These are phyloP conservation scores for Orbilia brochopaga DNA, from an alignment of 2,329 filamentous ascomycete genomes.

Conservation along the genomic window DNA sequence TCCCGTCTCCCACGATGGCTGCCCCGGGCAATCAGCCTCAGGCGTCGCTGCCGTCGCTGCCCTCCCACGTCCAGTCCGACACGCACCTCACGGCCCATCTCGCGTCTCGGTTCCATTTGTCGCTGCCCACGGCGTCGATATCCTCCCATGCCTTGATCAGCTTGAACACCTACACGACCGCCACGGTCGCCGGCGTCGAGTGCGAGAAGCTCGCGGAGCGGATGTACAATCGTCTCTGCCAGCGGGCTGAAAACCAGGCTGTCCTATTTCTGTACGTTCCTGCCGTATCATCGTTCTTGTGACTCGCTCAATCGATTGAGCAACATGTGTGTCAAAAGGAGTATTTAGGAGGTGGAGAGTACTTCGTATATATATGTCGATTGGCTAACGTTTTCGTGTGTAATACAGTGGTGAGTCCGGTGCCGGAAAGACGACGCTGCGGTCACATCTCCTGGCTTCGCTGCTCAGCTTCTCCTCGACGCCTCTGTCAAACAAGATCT, in stretches of 20 bases:
- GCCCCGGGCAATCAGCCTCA: slow-evolving; percentile 70
- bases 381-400: slow-evolving; percentile 17
- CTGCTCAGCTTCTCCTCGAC: slow-evolving; percentile 89
- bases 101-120: slow-evolving; percentile 88
- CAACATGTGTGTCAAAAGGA: no score
- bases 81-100: slow-evolving; percentile 81
- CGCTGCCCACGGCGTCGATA: slow-evolving; percentile 82
- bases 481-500: slow-evolving; percentile 89
- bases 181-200: slow-evolving; percentile 78
- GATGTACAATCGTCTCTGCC: slow-evolving; percentile 82
- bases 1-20: slow-evolving; percentile 56
- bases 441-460: slow-evolving; percentile 83
- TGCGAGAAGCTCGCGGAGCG: slow-evolving; percentile 83
- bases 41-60: slow-evolving; percentile 84
- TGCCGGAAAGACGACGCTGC: slow-evolving; percentile 91
- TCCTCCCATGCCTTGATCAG: slow-evolving; percentile 91
- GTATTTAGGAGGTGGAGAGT: no score
- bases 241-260: slow-evolving; percentile 90
- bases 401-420: slow-evolving; percentile 83
- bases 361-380: not conserved
- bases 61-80: slow-evolving; percentile 79
- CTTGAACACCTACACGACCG: slow-evolving; percentile 92
- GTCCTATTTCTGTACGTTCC: slow-evolving; percentile 80
- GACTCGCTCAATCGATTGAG: not conserved
- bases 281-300: slow-evolving; percentile 13